phyloP scores from a whole-genome alignment of 2,329 filamentous ascomycete genomes.

The Fusarium compactum region DNA sequence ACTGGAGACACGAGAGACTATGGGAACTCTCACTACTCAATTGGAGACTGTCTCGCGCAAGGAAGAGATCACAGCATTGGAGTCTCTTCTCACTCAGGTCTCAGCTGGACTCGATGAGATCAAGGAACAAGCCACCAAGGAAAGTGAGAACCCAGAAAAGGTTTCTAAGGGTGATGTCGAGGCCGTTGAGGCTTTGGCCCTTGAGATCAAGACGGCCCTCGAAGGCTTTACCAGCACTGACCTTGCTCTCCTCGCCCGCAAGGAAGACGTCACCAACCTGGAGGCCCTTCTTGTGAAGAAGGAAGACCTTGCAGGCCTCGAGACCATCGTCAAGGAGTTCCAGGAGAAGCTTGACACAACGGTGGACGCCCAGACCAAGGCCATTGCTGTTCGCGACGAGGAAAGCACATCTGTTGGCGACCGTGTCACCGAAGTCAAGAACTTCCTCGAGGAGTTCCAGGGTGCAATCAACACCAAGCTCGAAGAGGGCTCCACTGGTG shows the following conservation, averaged over 20 bases:
- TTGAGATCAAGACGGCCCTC: slow-evolving; percentile 85
- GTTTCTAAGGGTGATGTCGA: slow-evolving; percentile 87
- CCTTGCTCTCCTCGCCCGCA: slow-evolving; percentile 76
- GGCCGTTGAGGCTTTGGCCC: slow-evolving; percentile 81
- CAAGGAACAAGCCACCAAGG: slow-evolving; percentile 67
- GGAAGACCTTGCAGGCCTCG: slow-evolving; percentile 73
- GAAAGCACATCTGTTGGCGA: slow-evolving; percentile 85
- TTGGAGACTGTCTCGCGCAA: slow-evolving; percentile 79
- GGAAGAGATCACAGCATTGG: slow-evolving; percentile 81
- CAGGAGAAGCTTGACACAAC: slow-evolving; percentile 76
- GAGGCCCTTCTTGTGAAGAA: slow-evolving; percentile 78
- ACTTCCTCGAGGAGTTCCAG: slow-evolving; percentile 81
- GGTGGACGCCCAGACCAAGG: slow-evolving; percentile 79
- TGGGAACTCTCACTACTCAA: slow-evolving; percentile 74
- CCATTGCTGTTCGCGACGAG: slow-evolving; percentile 84
- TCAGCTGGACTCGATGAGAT: slow-evolving; percentile 81
- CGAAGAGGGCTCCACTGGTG: slow-evolving; percentile 76
- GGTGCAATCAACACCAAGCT: slow-evolving; percentile 81
- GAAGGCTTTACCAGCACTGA: slow-evolving; percentile 78
- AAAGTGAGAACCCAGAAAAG: slow-evolving; percentile 69
- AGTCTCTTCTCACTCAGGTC: slow-evolving; percentile 82
- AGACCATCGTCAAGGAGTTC: slow-evolving; percentile 76
- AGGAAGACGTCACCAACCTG: slow-evolving; percentile 76
- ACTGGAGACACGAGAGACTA: slow-evolving; percentile 78
- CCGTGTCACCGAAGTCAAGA: slow-evolving; percentile 82